Conservation (phyloP, 108 stramenopile genomes). For the Cylindrotheca fusiformis region DNA sequence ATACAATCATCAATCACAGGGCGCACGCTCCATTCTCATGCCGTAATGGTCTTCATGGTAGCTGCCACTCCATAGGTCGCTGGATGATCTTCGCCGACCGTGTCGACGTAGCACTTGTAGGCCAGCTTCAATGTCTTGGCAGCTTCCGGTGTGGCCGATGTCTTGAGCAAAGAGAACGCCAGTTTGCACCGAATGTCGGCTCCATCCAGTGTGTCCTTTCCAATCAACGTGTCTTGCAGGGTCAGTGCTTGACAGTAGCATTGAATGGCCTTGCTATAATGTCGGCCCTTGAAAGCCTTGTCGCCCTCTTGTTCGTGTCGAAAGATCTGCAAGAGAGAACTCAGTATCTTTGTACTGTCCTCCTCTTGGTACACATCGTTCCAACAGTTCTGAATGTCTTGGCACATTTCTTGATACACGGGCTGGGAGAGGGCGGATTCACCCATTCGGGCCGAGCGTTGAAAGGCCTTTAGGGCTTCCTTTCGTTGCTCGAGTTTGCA, state of each 20-base stretch:
- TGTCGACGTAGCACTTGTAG: conserved; percentile 1
- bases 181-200: conserved; percentile 22
- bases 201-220: conserved; percentile 7
- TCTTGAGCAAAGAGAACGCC: conserved; percentile 2
- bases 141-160: neutral
- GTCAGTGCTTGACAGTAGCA: conserved; percentile 4
- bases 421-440: neutral
- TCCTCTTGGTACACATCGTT: neutral
- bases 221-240: neutral
- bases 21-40: too few species aligned
- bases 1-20: too few species aligned
- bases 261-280: neutral
- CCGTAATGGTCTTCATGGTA: conserved; percentile 5
- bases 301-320: conserved; percentile 6
- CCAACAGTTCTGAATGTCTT: conserved; percentile 7
- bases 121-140: neutral
- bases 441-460: conserved; percentile 3
- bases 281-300: neutral
- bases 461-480: conserved; percentile 10
- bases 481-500: neutral
- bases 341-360: neutral
- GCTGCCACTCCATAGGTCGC: conserved; percentile 14
- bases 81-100: conserved; percentile 10
- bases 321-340: neutral
- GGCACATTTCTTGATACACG: neutral